Evolutionary conservation across 148 eudicot genomes (phyloP).

Genomic region (Rhododendron williamsianum): DNA sequence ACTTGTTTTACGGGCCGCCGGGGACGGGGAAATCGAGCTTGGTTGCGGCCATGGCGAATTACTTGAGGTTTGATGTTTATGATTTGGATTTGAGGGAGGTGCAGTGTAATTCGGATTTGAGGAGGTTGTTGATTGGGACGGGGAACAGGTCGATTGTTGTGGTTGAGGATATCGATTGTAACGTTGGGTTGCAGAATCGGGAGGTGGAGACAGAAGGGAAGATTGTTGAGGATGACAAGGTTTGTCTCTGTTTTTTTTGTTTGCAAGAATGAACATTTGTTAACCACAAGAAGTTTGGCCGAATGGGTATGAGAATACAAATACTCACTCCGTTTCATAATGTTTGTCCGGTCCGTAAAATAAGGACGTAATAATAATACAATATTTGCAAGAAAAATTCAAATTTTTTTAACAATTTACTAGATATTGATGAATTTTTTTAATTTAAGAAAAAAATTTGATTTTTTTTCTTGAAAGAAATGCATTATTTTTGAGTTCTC

Average conservation of each 20-base stretch:
- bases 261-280: background rate
- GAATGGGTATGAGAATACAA: too few relatives aligned
- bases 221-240: constrained; percentile 40
- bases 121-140: constrained; percentile 41
- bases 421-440: too few relatives aligned
- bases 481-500: too few relatives aligned
- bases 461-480: too few relatives aligned
- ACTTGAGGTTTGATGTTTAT: constrained; percentile 38
- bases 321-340: too few relatives aligned
- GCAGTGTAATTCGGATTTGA: constrained; percentile 45
- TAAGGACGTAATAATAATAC: too few relatives aligned
- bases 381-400: too few relatives aligned
- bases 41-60: constrained; percentile 44
- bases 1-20: constrained; percentile 40
- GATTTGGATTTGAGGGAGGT: constrained; percentile 50
- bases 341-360: too few relatives aligned
- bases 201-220: constrained; percentile 12
- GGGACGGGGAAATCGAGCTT: constrained; percentile 47
- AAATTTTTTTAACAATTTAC: too few relatives aligned
- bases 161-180: constrained; percentile 51
- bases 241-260: background rate
- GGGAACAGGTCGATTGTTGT: constrained; percentile 36
- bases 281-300: background rate
- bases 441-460: too few relatives aligned
- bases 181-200: constrained; percentile 29